These are phyloP conservation scores for Arxiozyma slooffiae DNA, from an alignment of 1,139 yeast species.

Conservation along the genomic window DNA sequence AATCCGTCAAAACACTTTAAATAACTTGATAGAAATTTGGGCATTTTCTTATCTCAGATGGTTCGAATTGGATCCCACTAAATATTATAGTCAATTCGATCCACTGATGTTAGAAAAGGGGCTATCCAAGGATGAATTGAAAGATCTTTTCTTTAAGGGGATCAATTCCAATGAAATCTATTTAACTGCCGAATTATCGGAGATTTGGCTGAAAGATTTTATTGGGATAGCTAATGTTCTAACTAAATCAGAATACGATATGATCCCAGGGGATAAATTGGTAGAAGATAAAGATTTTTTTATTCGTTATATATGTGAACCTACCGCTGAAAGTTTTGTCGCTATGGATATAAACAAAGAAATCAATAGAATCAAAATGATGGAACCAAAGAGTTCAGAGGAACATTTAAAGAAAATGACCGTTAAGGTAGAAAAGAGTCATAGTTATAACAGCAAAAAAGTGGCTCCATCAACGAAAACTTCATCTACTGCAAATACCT, in stretches of 20 bases:
- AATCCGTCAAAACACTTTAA: constrained; percentile 25
- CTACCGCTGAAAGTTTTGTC: constrained; percentile 21
- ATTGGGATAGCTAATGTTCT: constrained; percentile 18
- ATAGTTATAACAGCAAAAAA: neutral
- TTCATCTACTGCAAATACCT: neutral
- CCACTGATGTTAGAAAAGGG: constrained; percentile 12
- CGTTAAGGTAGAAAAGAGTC: neutral
- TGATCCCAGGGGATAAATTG: neutral
- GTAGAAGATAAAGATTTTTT: constrained; percentile 13
- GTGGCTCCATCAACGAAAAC: neutral
- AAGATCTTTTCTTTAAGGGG: constrained; percentile 16
- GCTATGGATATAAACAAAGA: constrained; percentile 19
- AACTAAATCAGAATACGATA: constrained; percentile 8
- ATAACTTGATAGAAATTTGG: constrained; percentile 25
- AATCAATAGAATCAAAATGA: constrained; percentile 9
- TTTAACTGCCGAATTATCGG: constrained; percentile 27
- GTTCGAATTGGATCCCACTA: constrained; percentile 23
- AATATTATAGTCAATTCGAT: constrained; percentile 15
- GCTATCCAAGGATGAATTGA: constrained; percentile 9
- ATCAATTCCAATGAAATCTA: constrained; percentile 21
- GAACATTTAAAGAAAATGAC: constrained; percentile 21
- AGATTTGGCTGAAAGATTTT: constrained; percentile 24
- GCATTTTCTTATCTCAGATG: constrained; percentile 26
- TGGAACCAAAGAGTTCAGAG: constrained; percentile 22
- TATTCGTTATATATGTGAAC: constrained; percentile 23